Conservation (phyloP, 208 protist genomes). For the Wallacemonas sp. region DNA sequence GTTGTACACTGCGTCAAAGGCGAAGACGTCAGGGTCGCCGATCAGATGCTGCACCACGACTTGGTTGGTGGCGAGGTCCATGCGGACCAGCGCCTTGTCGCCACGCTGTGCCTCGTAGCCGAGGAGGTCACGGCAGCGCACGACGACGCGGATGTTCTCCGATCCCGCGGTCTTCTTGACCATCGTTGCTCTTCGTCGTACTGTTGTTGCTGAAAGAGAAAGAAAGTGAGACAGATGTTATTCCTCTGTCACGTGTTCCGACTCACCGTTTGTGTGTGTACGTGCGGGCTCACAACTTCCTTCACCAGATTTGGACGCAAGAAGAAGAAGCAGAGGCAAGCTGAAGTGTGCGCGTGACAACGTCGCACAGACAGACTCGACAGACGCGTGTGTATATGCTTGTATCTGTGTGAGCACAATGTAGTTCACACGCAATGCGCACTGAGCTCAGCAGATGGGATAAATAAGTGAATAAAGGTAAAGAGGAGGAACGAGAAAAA, state of each 20-base stretch:
- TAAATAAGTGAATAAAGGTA: slow-evolving; percentile 1
- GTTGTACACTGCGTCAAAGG: slow-evolving; percentile 92
- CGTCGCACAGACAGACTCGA: too few species aligned
- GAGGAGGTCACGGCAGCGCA: slow-evolving; percentile 82
- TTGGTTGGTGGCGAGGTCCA: slow-evolving; percentile 87
- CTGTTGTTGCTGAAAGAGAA: neutral
- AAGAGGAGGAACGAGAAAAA: slow-evolving; percentile 25
- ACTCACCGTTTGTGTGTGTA: too few species aligned
- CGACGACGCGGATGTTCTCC: slow-evolving; percentile 92
- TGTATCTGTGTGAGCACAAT: neutral
- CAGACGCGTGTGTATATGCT: too few species aligned
- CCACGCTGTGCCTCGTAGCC: slow-evolving; percentile 83
- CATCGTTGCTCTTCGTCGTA: slow-evolving; percentile 33
- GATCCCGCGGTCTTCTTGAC: slow-evolving; percentile 65
- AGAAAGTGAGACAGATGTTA: too few species aligned
- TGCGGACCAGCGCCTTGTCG: slow-evolving; percentile 83
- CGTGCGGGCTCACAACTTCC: too few species aligned
- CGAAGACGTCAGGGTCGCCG: slow-evolving; percentile 83
- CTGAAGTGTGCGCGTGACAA: too few species aligned
- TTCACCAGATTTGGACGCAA: too few species aligned
- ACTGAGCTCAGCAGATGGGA: too few species aligned
- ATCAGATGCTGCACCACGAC: slow-evolving; percentile 87
- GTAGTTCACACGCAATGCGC: too few species aligned
- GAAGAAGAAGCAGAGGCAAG: too few species aligned
- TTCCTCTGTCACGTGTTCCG: too few species aligned